phyloP scores from a whole-genome alignment of 169 alveolate species.

The Babesia bovis region DNA sequence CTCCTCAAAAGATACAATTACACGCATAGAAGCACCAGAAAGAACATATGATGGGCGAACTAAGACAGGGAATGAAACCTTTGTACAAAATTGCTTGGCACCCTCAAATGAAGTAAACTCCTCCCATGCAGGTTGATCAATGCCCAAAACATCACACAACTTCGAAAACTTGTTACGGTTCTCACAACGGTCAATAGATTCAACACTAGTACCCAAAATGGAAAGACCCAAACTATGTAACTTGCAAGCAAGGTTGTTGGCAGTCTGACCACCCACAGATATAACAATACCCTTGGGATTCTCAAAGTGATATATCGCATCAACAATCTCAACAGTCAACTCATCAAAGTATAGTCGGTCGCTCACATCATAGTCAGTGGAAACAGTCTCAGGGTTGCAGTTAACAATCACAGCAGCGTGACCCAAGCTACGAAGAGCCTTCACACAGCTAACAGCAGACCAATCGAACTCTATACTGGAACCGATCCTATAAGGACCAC shows the following conservation, averaged over 20 bases:
- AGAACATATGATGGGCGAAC: slow-evolving; percentile 89
- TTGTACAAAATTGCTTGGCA: slow-evolving; percentile 71
- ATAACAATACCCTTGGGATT: slow-evolving; percentile 77
- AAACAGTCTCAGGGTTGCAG: slow-evolving; percentile 90
- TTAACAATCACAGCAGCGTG: slow-evolving; percentile 77
- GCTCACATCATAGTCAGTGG: slow-evolving; percentile 87
- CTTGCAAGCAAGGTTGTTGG: slow-evolving; percentile 81
- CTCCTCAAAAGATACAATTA: slow-evolving; percentile 75
- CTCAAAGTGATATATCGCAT: slow-evolving; percentile 76
- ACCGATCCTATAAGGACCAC: slow-evolving; percentile 87
- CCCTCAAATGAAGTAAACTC: slow-evolving; percentile 77
- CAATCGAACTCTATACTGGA: slow-evolving; percentile 88
- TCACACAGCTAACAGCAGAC: slow-evolving; percentile 84
- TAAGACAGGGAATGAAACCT: slow-evolving; percentile 84
- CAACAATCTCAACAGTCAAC: slow-evolving; percentile 75
- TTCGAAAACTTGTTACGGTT: slow-evolving; percentile 82
- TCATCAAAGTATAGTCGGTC: slow-evolving; percentile 85
- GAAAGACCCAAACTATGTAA: slow-evolving; percentile 67
- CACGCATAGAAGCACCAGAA: slow-evolving; percentile 89
- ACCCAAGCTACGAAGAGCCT: slow-evolving; percentile 74
- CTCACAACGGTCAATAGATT: slow-evolving; percentile 85
- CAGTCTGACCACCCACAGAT: slow-evolving; percentile 88
- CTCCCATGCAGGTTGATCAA: slow-evolving; percentile 89
- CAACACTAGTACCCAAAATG: slow-evolving; percentile 85
- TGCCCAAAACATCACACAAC: slow-evolving; percentile 81